Evolutionary conservation across 2,329 filamentous ascomycete species (phyloP).

Genomic region (Chrysoporthe puriensis): DNA sequence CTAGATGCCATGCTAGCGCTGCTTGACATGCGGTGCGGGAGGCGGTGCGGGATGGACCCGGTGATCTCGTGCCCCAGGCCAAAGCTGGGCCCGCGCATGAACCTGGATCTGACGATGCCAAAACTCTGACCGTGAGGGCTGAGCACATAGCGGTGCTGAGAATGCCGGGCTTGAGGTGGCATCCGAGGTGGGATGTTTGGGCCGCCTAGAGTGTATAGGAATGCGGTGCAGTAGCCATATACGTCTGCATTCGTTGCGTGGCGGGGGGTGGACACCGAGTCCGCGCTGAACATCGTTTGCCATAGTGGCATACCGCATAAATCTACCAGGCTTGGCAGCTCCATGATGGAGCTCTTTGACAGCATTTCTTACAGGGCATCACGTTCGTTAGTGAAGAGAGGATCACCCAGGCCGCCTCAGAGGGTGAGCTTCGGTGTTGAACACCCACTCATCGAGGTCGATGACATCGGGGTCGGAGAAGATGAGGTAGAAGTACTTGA

Average conservation of each 20-base stretch:
- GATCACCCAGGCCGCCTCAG: slow-evolving; percentile 22
- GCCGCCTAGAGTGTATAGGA: neutral
- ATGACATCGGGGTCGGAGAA: slow-evolving; percentile 58
- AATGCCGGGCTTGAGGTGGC: neutral
- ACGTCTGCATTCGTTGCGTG: neutral
- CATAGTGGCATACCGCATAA: neutral
- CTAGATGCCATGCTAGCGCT: neutral
- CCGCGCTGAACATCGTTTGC: neutral
- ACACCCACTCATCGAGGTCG: slow-evolving; percentile 62
- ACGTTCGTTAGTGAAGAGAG: neutral
- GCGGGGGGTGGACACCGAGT: neutral
- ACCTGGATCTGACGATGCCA: neutral
- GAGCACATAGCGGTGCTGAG: neutral
- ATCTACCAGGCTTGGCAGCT: neutral
- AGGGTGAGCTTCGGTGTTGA: slow-evolving; percentile 44
- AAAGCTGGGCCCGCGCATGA: neutral
- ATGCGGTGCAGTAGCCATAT: neutral
- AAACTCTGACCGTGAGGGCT: neutral
- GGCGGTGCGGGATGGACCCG: neutral
- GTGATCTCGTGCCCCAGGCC: neutral
- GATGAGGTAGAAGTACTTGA: slow-evolving; percentile 67
- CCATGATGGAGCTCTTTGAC: neutral
- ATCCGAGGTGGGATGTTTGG: neutral
- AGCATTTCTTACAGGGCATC: slow-evolving; percentile 1
- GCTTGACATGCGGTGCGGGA: neutral